Percentiles rank a stretch among this genome's conserved stretches.
These are phyloP conservation scores for Fusarium illudens DNA, from an alignment of 2,329 filamentous ascomycete genomes.

Conservation along the genomic window DNA sequence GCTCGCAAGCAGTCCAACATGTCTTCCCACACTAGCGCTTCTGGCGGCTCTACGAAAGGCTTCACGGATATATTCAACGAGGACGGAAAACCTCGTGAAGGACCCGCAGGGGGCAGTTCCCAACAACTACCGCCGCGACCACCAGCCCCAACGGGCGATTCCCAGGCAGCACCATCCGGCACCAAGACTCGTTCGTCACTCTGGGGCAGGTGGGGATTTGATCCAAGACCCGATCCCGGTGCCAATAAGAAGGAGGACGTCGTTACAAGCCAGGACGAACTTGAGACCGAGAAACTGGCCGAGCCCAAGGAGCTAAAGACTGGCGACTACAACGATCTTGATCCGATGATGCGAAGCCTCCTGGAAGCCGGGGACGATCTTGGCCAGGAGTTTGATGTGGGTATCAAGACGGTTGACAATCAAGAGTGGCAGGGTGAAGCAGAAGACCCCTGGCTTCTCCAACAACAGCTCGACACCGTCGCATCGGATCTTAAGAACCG, in stretches of 20 bases:
- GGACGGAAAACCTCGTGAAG: neutral
- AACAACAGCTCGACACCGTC: neutral
- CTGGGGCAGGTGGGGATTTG: no score
- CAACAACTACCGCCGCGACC: neutral
- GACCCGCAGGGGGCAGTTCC: neutral
- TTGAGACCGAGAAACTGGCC: neutral
- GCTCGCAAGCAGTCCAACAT: neutral
- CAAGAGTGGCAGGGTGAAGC: neutral
- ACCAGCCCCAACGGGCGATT: neutral
- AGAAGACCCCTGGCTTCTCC: neutral
- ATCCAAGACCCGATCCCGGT: no score
- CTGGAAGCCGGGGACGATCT: neutral
- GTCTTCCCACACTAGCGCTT: neutral
- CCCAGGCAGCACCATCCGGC: neutral
- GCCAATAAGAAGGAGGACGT: no score
- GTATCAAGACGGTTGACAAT: neutral
- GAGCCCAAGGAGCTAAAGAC: neutral
- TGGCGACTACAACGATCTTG: neutral
- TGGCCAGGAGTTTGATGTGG: neutral
- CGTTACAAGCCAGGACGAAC: neutral
- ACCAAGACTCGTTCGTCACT: neutral
- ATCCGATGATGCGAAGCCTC: conserved; percentile 1
- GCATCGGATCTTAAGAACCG: neutral
- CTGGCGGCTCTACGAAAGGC: neutral
- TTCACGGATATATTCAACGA: neutral